A percentile compares a stretch with the other conserved stretches of the same genome.
Conservation (phyloP, 305 asterid species). For the Lippia alba region DNA sequence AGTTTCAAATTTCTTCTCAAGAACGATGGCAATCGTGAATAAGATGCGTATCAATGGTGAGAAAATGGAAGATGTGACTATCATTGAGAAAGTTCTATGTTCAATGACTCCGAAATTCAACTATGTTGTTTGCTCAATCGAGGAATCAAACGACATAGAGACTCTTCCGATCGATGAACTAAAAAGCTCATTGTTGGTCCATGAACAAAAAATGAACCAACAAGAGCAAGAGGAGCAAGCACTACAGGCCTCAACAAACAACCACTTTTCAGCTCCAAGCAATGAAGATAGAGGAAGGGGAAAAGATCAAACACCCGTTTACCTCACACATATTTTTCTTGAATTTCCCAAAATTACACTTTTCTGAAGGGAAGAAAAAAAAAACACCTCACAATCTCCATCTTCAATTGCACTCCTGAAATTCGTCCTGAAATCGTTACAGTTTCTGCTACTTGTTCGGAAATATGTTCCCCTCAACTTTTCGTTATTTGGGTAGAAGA, state of each 20-base stretch:
- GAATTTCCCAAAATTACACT: too few species aligned
- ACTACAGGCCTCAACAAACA: neutral
- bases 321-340: too few species aligned
- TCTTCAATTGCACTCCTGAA: too few species aligned
- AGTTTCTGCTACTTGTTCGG: too few species aligned
- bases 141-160: constrained; percentile 7
- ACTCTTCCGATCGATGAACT: constrained; percentile 10
- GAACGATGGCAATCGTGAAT: neutral
- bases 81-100: constrained; percentile 13
- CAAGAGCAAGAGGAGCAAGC: neutral
- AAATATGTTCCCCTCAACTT: too few species aligned
- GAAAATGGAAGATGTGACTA: neutral
- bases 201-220: constrained; percentile 16
- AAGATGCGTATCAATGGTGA: constrained; percentile 1
- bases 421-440: too few species aligned
- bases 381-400: too few species aligned
- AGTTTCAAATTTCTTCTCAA: neutral
- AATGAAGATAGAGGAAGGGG: neutral
- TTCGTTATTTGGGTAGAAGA: too few species aligned
- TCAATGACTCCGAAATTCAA: neutral
- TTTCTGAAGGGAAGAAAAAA: too few species aligned
- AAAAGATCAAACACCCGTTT: too few species aligned
- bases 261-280: too few species aligned
- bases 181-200: neutral
- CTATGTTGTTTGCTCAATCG: constrained; percentile 28